A percentile compares a stretch with the other conserved stretches of the same genome.
Conservation (phyloP, 1,284 basidiomycete species). For the Ustilago xerochloae region DNA sequence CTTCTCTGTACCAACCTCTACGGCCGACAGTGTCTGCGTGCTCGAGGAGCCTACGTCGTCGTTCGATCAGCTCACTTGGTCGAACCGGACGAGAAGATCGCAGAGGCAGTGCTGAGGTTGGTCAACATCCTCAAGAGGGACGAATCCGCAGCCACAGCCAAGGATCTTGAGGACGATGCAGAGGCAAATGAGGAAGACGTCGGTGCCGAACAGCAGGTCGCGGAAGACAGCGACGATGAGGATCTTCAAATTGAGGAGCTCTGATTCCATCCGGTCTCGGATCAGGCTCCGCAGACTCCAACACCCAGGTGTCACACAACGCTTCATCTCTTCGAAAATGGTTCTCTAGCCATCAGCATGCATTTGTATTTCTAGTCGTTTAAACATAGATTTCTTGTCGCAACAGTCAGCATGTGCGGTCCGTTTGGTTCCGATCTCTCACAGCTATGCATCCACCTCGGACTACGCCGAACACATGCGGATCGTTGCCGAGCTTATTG, state of each 20-base stretch:
- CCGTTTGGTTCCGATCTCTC: not conserved
- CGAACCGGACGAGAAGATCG: slow-evolving; percentile 79
- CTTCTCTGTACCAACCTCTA: slow-evolving; percentile 87
- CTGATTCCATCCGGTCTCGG: slow-evolving; percentile 14
- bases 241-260: slow-evolving; percentile 64
- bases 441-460: not conserved
- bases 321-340: not conserved
- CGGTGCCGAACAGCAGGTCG: slow-evolving; percentile 41
- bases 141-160: slow-evolving; percentile 56
- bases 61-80: slow-evolving; percentile 82
- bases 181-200: slow-evolving; percentile 47
- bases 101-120: slow-evolving; percentile 64
- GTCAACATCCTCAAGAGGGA: slow-evolving; percentile 67
- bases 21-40: slow-evolving; percentile 83
- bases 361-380: slow-evolving; percentile 25
- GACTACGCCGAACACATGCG: not conserved
- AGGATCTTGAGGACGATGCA: slow-evolving; percentile 49
- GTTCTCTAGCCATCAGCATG: slow-evolving; percentile 4
- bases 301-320: not conserved
- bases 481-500: not conserved
- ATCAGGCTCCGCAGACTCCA: too few relatives aligned
- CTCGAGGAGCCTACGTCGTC: slow-evolving; percentile 87
- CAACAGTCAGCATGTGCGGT: not conserved
- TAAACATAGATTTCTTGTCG: not conserved
- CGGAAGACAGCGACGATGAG: slow-evolving; percentile 49